Evolutionary conservation across 768 basidiomycete genomes (phyloP).

Genomic region (Leccinum variicolor): DNA sequence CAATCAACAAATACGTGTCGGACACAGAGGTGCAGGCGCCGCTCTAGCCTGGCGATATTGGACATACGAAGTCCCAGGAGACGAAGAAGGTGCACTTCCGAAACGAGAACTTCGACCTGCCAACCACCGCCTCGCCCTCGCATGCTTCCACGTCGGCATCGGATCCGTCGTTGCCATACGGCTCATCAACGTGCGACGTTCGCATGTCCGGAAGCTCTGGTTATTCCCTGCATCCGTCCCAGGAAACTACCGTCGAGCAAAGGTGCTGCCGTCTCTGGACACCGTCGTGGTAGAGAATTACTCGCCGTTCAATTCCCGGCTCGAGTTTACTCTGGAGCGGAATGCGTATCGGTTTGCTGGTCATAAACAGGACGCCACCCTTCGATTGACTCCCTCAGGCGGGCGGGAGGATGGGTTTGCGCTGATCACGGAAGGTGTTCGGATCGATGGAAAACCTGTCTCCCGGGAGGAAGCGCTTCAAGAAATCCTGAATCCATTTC

Average conservation of each 20-base stretch:
- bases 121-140: conserved; percentile 29
- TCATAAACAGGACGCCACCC: conserved; percentile 18
- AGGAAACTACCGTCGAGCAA: conserved; percentile 18
- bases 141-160: conserved; percentile 26
- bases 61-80: conserved; percentile 16
- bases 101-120: conserved; percentile 27
- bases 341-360: conserved; percentile 20
- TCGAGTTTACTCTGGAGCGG: conserved; percentile 25
- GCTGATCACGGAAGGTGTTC: conserved; percentile 22
- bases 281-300: conserved; percentile 26
- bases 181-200: conserved; percentile 25
- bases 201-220: conserved; percentile 32
- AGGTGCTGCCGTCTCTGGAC: conserved; percentile 20
- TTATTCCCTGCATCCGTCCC: conserved; percentile 25
- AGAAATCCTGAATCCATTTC: conserved; percentile 21
- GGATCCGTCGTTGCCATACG: conserved; percentile 28
- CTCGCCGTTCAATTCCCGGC: conserved; percentile 15
- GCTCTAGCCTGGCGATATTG: conserved; percentile 29
- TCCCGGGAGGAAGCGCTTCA: conserved; percentile 18
- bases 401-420: conserved; percentile 20
- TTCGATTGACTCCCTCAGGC: conserved; percentile 13
- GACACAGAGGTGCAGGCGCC: conserved; percentile 23
- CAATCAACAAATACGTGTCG: background rate
- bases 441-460: conserved; percentile 22
- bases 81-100: conserved; percentile 12